Conservation (phyloP, 2,329 filamentous ascomycete species). For the Penicillium sp. region DNA sequence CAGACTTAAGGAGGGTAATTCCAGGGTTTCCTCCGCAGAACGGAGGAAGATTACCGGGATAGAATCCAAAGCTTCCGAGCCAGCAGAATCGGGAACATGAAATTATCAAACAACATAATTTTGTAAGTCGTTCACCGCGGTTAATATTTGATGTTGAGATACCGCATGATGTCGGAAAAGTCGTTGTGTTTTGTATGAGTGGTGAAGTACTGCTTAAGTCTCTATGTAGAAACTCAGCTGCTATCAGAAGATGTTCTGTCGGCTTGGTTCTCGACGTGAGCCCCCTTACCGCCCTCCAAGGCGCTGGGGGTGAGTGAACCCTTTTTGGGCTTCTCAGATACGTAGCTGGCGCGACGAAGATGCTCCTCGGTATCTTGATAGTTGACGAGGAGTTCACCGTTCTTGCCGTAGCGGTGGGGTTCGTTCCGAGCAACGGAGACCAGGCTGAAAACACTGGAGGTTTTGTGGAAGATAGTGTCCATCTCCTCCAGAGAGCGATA, state of each 20-base stretch:
- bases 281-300: slow-evolving; percentile 25
- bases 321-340: slow-evolving; percentile 22
- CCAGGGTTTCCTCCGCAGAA: background rate
- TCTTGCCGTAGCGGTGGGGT: slow-evolving; percentile 60
- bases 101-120: background rate
- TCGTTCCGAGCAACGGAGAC: slow-evolving; percentile 56
- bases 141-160: background rate
- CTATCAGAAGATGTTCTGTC: slow-evolving; percentile 17
- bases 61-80: slow-evolving; percentile 5
- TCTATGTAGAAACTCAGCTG: slow-evolving; percentile 34
- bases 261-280: slow-evolving; percentile 23
- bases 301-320: slow-evolving; percentile 2
- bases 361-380: slow-evolving; percentile 51
- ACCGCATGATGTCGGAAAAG: background rate
- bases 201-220: background rate
- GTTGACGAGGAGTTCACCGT: slow-evolving; percentile 58
- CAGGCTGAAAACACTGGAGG: slow-evolving; percentile 50
- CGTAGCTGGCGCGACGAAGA: slow-evolving; percentile 30
- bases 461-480: slow-evolving; percentile 66
- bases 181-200: background rate
- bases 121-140: slow-evolving; percentile 25
- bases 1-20: background rate
- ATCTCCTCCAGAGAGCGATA: slow-evolving; percentile 68
- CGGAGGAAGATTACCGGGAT: background rate
- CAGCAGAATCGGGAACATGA: slow-evolving; percentile 11